Evolutionary conservation across 768 basidiomycete genomes (phyloP), one percentile per base, ranked within the genome.

Genomic region (Auricularia heimuer): DNA sequence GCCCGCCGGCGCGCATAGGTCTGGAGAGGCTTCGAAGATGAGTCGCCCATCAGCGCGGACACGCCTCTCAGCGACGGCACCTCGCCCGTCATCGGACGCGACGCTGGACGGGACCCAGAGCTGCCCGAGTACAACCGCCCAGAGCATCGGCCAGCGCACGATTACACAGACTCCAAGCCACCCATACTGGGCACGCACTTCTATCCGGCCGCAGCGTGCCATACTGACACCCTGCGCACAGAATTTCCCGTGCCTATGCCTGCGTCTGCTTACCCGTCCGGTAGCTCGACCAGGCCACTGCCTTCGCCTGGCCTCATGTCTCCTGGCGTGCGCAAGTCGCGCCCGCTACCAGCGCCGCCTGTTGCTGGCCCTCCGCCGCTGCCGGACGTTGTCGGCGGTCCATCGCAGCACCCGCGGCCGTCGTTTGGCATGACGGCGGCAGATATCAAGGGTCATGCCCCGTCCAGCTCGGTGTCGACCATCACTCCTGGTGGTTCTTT

Each of bases 21-120:
- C 24, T 86, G 86, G 78, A 83, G 83, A 56, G 83, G 82, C 35
- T 90, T 88, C 69, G 75, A 79, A 36, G 85, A 87, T 62, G 81
- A 82, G 69, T 74, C 80, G 0, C 73, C 75, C 35, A 18, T 51
- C 47, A 67, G 74, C 45, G 61, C 56, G 6, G 72, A 75, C 64
- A 60, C 51, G 3, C 54, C 54, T 4, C 35, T 35, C 56, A 35
- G 56, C 56, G 56, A 60, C 56, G 34, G 18, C 54, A 29, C 56
- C 14, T 60, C 29, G 29, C 24, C 56, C 56, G 24, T 24, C 24
- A 18, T 18, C 18, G 56, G 29, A 21, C 56, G 56, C 56, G 56
- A 60, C 29, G 34, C 29, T 35, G 56, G 29, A 21, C 56, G 56
- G 24, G 56, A 60, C 29, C 29, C 24, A 12, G 56, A 60, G 56